These are phyloP conservation scores for Ogataea thermomethanolica DNA, from an alignment of 805 yeast genomes.

Conservation along the genomic window DNA sequence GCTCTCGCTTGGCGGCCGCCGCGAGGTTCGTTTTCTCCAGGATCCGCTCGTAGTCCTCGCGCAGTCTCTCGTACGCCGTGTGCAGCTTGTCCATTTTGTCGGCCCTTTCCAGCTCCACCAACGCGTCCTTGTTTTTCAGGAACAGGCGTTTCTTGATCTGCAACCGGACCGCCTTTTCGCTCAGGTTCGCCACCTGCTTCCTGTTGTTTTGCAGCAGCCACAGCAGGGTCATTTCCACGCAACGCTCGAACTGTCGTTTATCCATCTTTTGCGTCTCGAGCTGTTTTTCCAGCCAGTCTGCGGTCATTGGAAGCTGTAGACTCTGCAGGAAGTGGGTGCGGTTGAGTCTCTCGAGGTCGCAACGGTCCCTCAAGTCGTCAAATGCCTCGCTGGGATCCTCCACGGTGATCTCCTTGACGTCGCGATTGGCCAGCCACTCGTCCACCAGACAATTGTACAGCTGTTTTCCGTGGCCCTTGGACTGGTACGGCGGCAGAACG, in stretches of 20 bases:
- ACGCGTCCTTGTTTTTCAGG: conserved; percentile 75
- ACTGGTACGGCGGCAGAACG: conserved; percentile 80
- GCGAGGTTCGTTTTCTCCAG: conserved; percentile 30
- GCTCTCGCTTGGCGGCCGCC: conserved; percentile 11
- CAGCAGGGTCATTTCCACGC: conserved; percentile 70
- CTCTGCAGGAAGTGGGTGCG: conserved; percentile 30
- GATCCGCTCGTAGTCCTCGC: conserved; percentile 67
- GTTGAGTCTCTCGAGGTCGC: conserved; percentile 58
- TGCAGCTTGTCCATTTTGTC: conserved; percentile 70
- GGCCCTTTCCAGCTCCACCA: conserved; percentile 59
- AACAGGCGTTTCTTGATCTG: conserved; percentile 73
- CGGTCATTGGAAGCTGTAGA: conserved; percentile 25
- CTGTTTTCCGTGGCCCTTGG: conserved; percentile 63
- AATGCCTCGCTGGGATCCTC: conserved; percentile 94
- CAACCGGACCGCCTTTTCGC: conserved; percentile 43
- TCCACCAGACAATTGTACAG: conserved; percentile 57
- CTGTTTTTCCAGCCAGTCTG: conserved; percentile 39
- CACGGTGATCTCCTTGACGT: conserved; percentile 71
- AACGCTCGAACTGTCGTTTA: conserved; percentile 70
- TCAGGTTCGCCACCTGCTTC: conserved; percentile 22
- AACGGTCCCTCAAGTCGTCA: conserved; percentile 84
- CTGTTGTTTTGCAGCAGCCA: conserved; percentile 33
- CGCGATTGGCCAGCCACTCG: conserved; percentile 50
- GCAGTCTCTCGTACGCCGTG: conserved; percentile 65
- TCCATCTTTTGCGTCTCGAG: conserved; percentile 56